These are phyloP conservation scores for Solanum acaule DNA, from an alignment of 257 asterid species.

Conservation along the genomic window DNA sequence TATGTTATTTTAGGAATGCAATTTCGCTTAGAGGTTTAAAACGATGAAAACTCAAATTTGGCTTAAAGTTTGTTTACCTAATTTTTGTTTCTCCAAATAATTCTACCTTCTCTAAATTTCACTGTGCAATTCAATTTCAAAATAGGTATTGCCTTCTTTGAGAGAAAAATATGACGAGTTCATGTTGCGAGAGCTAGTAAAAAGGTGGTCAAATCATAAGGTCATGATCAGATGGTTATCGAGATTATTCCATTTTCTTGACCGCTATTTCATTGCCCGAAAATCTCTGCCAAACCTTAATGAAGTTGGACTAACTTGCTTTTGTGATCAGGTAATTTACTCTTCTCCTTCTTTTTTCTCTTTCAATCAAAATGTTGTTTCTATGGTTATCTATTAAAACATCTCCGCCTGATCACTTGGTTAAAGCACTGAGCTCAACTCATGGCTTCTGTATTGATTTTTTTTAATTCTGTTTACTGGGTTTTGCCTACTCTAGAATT, in stretches of 20 bases:
- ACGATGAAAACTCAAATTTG: background rate
- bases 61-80: background rate
- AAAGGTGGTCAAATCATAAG: conserved; percentile 92
- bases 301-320: conserved; percentile 93
- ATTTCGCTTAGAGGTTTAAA: background rate
- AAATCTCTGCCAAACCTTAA: conserved; percentile 84
- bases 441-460: background rate
- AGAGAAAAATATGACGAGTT: conserved; percentile 89
- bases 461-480: background rate
- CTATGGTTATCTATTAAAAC: background rate
- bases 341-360: background rate
- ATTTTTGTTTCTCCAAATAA: background rate
- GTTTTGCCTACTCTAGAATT: background rate
- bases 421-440: background rate
- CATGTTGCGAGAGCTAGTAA: conserved; percentile 88
- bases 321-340: conserved; percentile 67
- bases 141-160: conserved; percentile 67
- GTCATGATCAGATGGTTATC: conserved; percentile 98
- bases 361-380: background rate
- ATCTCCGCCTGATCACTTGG: background rate
- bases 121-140: background rate
- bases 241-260: conserved; percentile 81
- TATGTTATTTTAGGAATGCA: background rate
- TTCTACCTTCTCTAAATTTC: background rate
- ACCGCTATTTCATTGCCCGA: conserved; percentile 89